phyloP scores from a whole-genome alignment of 208 protist species.

The Phytomonas francai region DNA sequence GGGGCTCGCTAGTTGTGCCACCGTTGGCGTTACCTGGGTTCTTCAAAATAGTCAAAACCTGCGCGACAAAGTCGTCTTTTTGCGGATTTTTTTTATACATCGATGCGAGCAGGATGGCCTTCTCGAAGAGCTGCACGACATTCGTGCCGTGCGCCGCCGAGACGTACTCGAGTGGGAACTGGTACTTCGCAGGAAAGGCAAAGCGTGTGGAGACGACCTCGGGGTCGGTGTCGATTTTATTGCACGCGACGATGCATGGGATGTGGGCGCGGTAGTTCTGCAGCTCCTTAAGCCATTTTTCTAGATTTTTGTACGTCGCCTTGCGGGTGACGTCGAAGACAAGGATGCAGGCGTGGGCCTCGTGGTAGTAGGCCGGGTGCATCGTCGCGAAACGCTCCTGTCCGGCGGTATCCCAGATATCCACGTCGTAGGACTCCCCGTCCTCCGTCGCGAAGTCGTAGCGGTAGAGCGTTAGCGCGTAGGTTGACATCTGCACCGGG shows the following conservation, averaged over 20 bases:
- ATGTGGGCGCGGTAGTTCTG: conserved; percentile 89
- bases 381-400: conserved; percentile 91
- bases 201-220: conserved; percentile 84
- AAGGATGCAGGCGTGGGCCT: conserved; percentile 89
- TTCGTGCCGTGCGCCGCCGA: conserved; percentile 93
- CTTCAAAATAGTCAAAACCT: conserved; percentile 76
- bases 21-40: not conserved
- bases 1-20: not conserved
- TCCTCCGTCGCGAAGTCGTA: conserved; percentile 81
- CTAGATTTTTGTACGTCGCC: conserved; percentile 94
- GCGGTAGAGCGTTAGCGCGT: conserved; percentile 88
- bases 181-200: conserved; percentile 90
- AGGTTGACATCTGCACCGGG: conserved; percentile 90
- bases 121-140: conserved; percentile 89
- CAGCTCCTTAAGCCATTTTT: conserved; percentile 91
- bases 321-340: conserved; percentile 94
- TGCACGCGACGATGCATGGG: conserved; percentile 90
- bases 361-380: conserved; percentile 94
- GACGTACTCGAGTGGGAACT: conserved; percentile 90
- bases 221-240: conserved; percentile 93
- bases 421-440: conserved; percentile 70
- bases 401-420: conserved; percentile 91
- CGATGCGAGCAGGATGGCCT: conserved; percentile 62
- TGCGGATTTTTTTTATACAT: conserved; percentile 86
- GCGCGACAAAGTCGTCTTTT: conserved; percentile 78